Conservation (phyloP, 2,329 filamentous ascomycete species). For the Microsporum audouinii region DNA sequence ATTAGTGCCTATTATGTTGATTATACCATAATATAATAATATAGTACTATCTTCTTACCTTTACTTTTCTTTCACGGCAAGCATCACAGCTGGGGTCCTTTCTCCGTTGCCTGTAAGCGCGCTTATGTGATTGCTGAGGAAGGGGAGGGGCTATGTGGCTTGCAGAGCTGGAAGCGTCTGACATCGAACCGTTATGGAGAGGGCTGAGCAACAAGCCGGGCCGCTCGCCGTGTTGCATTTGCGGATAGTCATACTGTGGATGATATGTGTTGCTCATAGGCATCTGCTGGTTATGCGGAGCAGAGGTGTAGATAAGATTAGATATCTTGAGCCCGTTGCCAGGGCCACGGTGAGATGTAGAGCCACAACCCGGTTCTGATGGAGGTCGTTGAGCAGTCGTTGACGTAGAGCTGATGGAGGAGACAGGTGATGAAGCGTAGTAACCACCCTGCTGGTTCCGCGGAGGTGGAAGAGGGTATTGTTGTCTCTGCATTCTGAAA, state of each 20-base stretch:
- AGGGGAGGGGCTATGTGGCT: conserved; percentile 35
- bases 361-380: conserved; percentile 17
- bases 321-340: conserved; percentile 32
- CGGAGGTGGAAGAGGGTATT: neutral
- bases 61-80: conserved; percentile 70
- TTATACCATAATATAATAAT: neutral
- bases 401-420: conserved; percentile 12
- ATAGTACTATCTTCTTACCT: conserved; percentile 31
- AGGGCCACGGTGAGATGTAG: conserved; percentile 30
- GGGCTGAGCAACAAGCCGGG: conserved; percentile 27
- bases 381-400: neutral
- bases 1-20: neutral
- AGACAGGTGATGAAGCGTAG: neutral
- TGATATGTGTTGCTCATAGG: conserved; percentile 24
- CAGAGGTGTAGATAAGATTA: conserved; percentile 30
- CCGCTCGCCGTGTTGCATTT: conserved; percentile 31
- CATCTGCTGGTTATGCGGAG: conserved; percentile 18
- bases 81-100: conserved; percentile 98
- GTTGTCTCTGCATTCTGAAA: conserved; percentile 6
- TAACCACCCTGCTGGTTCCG: neutral
- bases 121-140: conserved; percentile 61
- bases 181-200: conserved; percentile 27
- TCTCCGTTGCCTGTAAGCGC: conserved; percentile 84
- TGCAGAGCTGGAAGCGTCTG: conserved; percentile 25
- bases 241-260: conserved; percentile 31